Evolutionary conservation across 2,329 filamentous ascomycete genomes (phyloP), one percentile per base, ranked within the genome.

Genomic region (Penicillium sp.): DNA sequence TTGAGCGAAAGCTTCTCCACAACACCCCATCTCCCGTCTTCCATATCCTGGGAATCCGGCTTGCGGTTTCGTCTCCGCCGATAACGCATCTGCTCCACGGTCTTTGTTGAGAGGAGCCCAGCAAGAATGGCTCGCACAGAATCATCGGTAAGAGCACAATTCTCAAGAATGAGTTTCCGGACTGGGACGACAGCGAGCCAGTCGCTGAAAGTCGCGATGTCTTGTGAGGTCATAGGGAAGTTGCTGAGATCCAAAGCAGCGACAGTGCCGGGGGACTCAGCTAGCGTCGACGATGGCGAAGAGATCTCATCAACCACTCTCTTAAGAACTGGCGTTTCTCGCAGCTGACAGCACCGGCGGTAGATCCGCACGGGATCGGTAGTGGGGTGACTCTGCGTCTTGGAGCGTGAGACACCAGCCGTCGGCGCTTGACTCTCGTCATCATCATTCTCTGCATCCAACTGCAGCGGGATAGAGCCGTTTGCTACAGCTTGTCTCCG

Each of bases 101-200:
- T 84, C 63, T 87, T 94, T 2, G 89, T 88, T 3, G 92, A 88
- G 6, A 96, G 76, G 1, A 99, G 77, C 3, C 90, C 92, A 1
- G 92, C 90, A 9, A 99, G 80, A 38, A 97, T 84, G 16, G 95
- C 87, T 16, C 94, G 83, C 6, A 96, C 77, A 3, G 90, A 90
- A 68, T 95, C 91, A 63, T 97, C 92, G 1, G 82, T 89, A 33
- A 99, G 74, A 5, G 90, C 89, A 54, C 90, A 92, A 66, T 95
- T 90, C 64, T 96, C 92, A 48, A 97, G 74, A 6, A 95, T 79
- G 0, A 99, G 74, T 64, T 95, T 90, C 60, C 89, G 87, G 2
- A 97, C 86, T 0, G 94, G 92, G 0, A 97, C 92, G 6, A 99
- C 85, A 5, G 94, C 92, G 36, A 99, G 79, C 78, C 92, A 99